Base-by-base conservation (phyloP, 352 stramenopile species). In the Phytophthora europaea region DNA sequence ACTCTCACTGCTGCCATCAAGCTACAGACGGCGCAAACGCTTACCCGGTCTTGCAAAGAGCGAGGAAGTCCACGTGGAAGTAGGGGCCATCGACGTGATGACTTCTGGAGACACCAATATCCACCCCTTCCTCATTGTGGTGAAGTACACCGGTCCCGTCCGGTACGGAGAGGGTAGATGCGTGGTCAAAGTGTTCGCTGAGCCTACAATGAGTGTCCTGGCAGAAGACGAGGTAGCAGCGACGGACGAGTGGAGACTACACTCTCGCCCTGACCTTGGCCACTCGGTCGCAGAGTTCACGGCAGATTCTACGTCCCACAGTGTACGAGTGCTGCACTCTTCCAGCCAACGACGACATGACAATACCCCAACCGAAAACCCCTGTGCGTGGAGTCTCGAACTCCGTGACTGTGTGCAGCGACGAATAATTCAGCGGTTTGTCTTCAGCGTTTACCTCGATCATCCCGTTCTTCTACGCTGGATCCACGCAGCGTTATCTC, bases 391-490 rank as follows among this genome's bases (percentile, higher is more conserved):
- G 71, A 70, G 75, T 33, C 38, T 88, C 16, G 79, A 83, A 38
- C 40, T 88, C 38, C 81, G 81, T n/a, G 77, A 87, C 48, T 87
- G 78, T 23, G 7, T 59, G 6, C 70, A 82, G 43, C 68, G 69
- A 12, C 9, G 50, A 28, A 65, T 78, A 26, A 61, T 79, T 0
- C 75, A 75, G 34, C 75, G 77, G 2, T 53, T 87, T 13, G 43
- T 63, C n/a, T 60, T 88, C 3, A 57, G n/a, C 15, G 22, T 54
- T 36, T 34, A 22, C 15, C 54, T 74, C 13, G 45, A 4, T 1
- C 23, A 0, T 10, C 50, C 70, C 28, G 53, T 63, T 2, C 12
- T 47, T 7, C 45, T 80, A 50, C 38, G 43, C 23, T 61, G 43
- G 28, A 38, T 67, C 45, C 47, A 47, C 31, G 34, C 31, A 34